These are phyloP conservation scores for Solanum aculeatissimum DNA, from an alignment of 305 asterid species.

Conservation along the genomic window DNA sequence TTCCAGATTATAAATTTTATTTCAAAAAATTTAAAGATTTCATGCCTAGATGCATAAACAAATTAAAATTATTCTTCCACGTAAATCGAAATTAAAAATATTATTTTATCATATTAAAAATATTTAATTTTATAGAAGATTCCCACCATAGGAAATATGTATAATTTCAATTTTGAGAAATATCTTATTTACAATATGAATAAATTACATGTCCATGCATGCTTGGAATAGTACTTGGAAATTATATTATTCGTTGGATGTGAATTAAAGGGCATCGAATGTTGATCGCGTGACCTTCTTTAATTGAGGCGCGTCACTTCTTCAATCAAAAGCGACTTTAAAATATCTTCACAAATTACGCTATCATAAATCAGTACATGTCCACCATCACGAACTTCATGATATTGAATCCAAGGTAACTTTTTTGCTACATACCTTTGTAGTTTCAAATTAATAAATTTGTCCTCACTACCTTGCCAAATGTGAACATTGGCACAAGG, in stretches of 20 bases:
- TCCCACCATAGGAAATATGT: too few relatives aligned
- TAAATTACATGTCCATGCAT: neutral
- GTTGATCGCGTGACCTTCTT: neutral
- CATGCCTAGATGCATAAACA: neutral
- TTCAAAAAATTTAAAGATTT: too few relatives aligned
- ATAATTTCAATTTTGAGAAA: too few relatives aligned
- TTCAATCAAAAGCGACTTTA: conserved; percentile 66
- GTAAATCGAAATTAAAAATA: neutral
- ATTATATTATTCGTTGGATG: too few relatives aligned
- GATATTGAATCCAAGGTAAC: conserved; percentile 81
- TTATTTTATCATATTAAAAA: neutral
- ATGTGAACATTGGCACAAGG: conserved; percentile 64
- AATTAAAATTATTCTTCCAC: too few relatives aligned
- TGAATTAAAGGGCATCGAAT: too few relatives aligned
- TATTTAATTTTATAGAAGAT: neutral
- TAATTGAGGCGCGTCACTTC: neutral
- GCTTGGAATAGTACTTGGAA: neutral
- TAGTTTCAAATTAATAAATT: conserved; percentile 53
- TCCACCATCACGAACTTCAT: conserved; percentile 77
- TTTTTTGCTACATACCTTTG: conserved; percentile 51
- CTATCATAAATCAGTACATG: conserved; percentile 70
- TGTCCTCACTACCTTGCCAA: conserved; percentile 87
- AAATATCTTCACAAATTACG: conserved; percentile 69
- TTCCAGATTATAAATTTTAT: too few relatives aligned
- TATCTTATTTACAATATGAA: neutral